Conservation (phyloP, 2,329 filamentous ascomycete genomes). For the Pseudogymnoascus sp. region DNA sequence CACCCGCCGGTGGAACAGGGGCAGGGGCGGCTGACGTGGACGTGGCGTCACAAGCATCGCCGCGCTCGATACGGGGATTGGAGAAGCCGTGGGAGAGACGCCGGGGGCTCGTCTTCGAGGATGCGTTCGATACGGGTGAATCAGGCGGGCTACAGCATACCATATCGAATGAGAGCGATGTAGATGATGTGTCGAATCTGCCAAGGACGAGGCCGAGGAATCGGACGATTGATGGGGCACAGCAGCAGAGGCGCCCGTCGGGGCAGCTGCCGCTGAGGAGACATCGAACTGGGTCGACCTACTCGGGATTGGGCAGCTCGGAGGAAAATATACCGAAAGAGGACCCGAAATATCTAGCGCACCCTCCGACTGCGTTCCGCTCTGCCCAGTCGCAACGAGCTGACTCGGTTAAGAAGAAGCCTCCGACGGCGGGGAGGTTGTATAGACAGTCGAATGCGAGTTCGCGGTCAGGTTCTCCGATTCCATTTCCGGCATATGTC, state of each 20-base stretch:
- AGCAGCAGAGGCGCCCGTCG: conserved; percentile 33
- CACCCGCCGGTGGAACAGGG: not conserved
- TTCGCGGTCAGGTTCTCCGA: not conserved
- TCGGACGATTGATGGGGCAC: conserved; percentile 50
- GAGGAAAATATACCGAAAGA: not conserved
- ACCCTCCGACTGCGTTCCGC: conserved; percentile 28
- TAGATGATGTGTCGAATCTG: conserved; percentile 2
- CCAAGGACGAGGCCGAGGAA: not conserved
- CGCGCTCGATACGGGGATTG: conserved; percentile 39
- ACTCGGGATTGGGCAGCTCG: not conserved
- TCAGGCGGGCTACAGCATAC: conserved; percentile 9
- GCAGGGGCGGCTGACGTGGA: not conserved
- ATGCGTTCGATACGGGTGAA: conserved; percentile 42
- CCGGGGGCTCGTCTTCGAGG: conserved; percentile 55
- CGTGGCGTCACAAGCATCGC: conserved; percentile 39
- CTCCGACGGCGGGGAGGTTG: not conserved
- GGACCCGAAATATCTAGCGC: conserved; percentile 27
- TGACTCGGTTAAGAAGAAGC: conserved; percentile 3
- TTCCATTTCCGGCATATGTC: conserved; percentile 39
- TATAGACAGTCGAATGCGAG: not conserved
- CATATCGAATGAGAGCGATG: not conserved
- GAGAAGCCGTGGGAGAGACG: conserved; percentile 37
- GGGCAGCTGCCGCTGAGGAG: not conserved
- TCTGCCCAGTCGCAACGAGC: not conserved
- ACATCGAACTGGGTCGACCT: not conserved